Evolutionary conservation across 306 rosid genomes (phyloP).

Genomic region (Corylus avellana): DNA sequence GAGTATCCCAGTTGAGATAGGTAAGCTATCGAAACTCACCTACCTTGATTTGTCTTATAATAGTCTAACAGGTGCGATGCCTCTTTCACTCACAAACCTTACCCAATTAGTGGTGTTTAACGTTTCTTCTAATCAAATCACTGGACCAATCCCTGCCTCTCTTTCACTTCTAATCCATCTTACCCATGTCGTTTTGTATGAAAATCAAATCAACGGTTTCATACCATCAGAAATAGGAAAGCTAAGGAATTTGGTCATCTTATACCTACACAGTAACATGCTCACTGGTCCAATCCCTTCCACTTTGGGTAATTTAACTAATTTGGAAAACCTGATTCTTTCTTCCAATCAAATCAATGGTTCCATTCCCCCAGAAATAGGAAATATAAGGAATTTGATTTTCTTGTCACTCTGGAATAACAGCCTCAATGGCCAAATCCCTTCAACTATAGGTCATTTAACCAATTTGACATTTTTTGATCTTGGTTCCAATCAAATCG

Average conservation of each 20-base stretch:
- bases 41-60: conserved; percentile 8
- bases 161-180: background rate
- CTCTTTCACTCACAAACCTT: background rate
- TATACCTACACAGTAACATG: no score
- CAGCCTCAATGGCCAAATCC: background rate
- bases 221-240: no score
- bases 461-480: background rate
- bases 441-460: background rate
- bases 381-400: background rate
- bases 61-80: background rate
- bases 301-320: no score
- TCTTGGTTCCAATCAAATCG: background rate
- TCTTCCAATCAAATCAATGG: background rate
- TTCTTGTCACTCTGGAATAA: background rate
- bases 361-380: background rate
- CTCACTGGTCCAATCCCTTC: no score
- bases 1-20: background rate
- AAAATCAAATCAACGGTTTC: no score
- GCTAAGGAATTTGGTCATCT: no score
- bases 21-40: background rate
- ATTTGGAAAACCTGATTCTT: no score
- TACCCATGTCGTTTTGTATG: background rate
- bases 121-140: background rate
- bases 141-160: background rate
- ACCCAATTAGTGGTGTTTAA: background rate